phyloP scores from a whole-genome alignment of 2,329 filamentous ascomycete genomes.

The Neospermospora avenae region DNA sequence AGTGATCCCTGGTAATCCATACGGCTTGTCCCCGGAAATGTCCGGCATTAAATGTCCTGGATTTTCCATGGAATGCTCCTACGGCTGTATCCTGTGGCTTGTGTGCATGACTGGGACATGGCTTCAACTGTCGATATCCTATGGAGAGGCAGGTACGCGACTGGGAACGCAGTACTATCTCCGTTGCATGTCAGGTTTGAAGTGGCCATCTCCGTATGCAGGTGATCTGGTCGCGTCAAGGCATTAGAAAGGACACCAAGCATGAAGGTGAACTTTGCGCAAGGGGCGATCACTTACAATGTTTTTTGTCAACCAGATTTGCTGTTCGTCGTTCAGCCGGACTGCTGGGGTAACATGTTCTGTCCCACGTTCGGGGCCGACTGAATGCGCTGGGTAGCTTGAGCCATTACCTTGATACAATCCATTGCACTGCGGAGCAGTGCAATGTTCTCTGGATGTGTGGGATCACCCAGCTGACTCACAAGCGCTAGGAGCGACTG shows the following conservation, averaged over 20 bases:
- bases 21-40: slow-evolving; percentile 5
- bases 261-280: not conserved
- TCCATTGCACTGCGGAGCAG: slow-evolving; percentile 28
- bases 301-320: not conserved
- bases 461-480: slow-evolving; percentile 32
- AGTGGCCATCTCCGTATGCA: slow-evolving; percentile 11
- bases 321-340: slow-evolving; percentile 26
- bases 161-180: slow-evolving; percentile 25
- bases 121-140: slow-evolving; percentile 28
- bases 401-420: slow-evolving; percentile 33
- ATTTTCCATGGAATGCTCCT: slow-evolving; percentile 15
- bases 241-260: not conserved
- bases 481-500: slow-evolving; percentile 27
- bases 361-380: slow-evolving; percentile 19
- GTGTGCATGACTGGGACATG: slow-evolving; percentile 32
- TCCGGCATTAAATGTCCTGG: slow-evolving; percentile 1
- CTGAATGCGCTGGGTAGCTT: slow-evolving; percentile 29
- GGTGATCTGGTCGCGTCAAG: not conserved
- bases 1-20: slow-evolving; percentile 11
- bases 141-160: slow-evolving; percentile 10
- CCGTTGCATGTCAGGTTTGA: slow-evolving; percentile 11
- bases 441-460: slow-evolving; percentile 24
- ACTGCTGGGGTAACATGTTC: slow-evolving; percentile 21
- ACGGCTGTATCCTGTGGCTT: slow-evolving; percentile 21
- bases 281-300: slow-evolving; percentile 20